phyloP scores from a whole-genome alignment of 2,329 filamentous ascomycete genomes.

The Diplodia intermedia region DNA sequence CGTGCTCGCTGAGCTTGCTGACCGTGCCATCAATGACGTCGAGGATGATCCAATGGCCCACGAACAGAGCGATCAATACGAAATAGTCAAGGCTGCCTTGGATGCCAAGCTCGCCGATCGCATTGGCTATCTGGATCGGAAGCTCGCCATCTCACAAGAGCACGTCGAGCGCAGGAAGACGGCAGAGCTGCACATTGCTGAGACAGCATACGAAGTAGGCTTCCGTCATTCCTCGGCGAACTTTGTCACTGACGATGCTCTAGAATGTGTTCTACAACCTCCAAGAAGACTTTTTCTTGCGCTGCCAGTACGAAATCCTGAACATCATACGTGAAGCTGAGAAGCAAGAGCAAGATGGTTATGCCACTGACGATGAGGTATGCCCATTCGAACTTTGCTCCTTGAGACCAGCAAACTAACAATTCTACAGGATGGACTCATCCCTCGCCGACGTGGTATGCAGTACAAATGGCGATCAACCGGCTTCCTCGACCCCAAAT shows the following conservation, averaged over 20 bases:
- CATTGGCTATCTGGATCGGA: constrained; percentile 48
- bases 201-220: constrained; percentile 47
- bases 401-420: not conserved
- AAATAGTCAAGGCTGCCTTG: constrained; percentile 60
- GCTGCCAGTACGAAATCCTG: constrained; percentile 45
- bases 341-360: constrained; percentile 35
- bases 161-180: constrained; percentile 46
- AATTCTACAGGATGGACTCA: constrained; percentile 41
- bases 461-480: constrained; percentile 38
- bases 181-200: constrained; percentile 46
- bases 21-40: constrained; percentile 64
- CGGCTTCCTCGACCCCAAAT: constrained; percentile 43
- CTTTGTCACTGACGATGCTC: not conserved
- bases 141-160: constrained; percentile 47
- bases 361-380: constrained; percentile 53
- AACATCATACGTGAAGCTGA: constrained; percentile 41
- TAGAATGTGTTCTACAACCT: constrained; percentile 30
- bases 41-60: constrained; percentile 61
- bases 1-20: constrained; percentile 69
- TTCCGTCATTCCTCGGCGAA: not conserved
- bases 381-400: constrained; percentile 4
- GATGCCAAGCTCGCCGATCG: constrained; percentile 54
- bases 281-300: constrained; percentile 46
- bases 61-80: constrained; percentile 62
- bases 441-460: constrained; percentile 41